Base-by-base conservation (phyloP, 495 filamentous ascomycete genomes). In the Chaetomium cochliodes region DNA sequence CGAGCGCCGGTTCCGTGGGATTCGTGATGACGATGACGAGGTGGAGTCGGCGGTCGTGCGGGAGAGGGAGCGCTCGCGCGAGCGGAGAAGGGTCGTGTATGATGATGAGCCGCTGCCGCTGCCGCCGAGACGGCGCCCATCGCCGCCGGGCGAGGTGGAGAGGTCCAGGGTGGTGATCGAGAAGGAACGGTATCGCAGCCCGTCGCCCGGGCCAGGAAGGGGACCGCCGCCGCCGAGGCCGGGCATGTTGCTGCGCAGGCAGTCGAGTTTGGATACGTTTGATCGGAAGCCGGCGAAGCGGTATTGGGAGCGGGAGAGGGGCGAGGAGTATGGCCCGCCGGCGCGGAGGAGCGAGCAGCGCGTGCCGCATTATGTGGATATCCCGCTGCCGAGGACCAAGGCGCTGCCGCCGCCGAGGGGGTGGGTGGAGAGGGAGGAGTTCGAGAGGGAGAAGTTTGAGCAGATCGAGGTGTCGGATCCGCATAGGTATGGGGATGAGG, bases 391-490 rank as follows among this genome's bases (percentile, higher is more conserved):
- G 3, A 77, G 79, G 53, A 68, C 74, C 18, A 73, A 72, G 65
- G 80, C 72, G 4, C 67, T 81, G 37, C 78, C 79, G 16, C 79
- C 79, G 5, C 78, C 80, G 6, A 64, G 80, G 73, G 78, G 76
- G 56, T 87, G 82, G 69, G 85, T 69, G 56, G 82, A 77, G 72
- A 80, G 76, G 60, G 82, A 84, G 28, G 75, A 70, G 68, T 75
- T 67, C 65, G 81, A 82, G 72, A 80, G 76, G 60, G 82, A 84
- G 26, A 75, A 71, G 68, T 75, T 67, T 65, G 81, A 82, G 22
- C 87, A 91, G 58, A 89, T 91, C 64, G 80, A 84, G 33, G 83
- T 91, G 55, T 82, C 86, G 1, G 89, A 91, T 58, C 86, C 85
- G 2, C 85, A 88, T 50, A 80, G 78, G 30, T 88, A 85, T 69